These are phyloP conservation scores for Moniliophthora roreri DNA, from an alignment of 1,284 basidiomycete species.

Conservation along the genomic window DNA sequence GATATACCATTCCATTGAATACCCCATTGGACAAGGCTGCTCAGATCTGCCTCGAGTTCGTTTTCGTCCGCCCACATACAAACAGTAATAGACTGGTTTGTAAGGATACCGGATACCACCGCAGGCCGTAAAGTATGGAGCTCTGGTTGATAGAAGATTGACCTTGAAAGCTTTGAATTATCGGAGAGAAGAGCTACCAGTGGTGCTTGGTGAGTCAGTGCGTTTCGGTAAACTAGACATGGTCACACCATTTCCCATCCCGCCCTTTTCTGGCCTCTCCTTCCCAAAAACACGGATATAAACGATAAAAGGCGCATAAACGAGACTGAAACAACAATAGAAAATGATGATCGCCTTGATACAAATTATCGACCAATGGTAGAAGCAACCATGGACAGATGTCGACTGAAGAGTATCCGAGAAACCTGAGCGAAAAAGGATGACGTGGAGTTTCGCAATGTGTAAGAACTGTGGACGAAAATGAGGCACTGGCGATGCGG, in stretches of 20 bases:
- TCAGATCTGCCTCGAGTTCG: slow-evolving; percentile 27
- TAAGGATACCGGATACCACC: slow-evolving; percentile 19
- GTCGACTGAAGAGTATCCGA: slow-evolving; percentile 17
- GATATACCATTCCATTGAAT: slow-evolving; percentile 49
- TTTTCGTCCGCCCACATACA: slow-evolving; percentile 50
- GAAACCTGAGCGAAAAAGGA: slow-evolving; percentile 11
- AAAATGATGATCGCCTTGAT: slow-evolving; percentile 32
- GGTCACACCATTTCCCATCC: not conserved
- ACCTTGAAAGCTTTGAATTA: slow-evolving; percentile 27
- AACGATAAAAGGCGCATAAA: slow-evolving; percentile 36
- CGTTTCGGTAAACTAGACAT: slow-evolving; percentile 5
- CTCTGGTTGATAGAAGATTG: slow-evolving; percentile 23
- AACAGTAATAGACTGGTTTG: slow-evolving; percentile 35
- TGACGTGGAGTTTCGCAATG: slow-evolving; percentile 12
- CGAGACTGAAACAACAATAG: slow-evolving; percentile 41
- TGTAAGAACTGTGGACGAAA: not conserved
- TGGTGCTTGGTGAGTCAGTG: slow-evolving; percentile 19
- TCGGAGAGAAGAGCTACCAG: slow-evolving; percentile 21
- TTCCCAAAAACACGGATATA: slow-evolving; percentile 21
- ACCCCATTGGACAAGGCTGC: slow-evolving; percentile 33
- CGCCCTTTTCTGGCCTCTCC: slow-evolving; percentile 3
- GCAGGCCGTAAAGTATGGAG: slow-evolving; percentile 21
- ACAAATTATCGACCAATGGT: slow-evolving; percentile 27
- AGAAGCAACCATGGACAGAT: slow-evolving; percentile 21
- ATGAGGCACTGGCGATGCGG: slow-evolving; percentile 6